phyloP scores from a whole-genome alignment of 148 eudicot species.

The Rhododendron ovatum region DNA sequence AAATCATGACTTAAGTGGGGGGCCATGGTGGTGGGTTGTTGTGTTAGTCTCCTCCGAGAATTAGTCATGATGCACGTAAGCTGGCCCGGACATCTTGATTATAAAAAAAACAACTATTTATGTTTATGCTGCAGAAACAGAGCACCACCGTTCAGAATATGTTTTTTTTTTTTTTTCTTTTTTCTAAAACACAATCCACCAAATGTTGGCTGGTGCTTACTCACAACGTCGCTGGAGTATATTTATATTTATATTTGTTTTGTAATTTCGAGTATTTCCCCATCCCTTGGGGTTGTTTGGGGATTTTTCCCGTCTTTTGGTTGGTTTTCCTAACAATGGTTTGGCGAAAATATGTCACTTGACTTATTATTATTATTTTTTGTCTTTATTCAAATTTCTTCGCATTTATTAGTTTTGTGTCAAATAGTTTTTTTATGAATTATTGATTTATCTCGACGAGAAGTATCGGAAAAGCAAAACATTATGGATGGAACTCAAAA shows the following conservation, averaged over 20 bases:
- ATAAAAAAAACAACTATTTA: too few species aligned
- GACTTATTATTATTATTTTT: too few species aligned
- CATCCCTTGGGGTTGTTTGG: background rate
- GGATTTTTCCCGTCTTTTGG: background rate
- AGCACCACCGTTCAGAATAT: background rate
- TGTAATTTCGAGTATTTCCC: background rate
- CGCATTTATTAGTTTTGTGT: too few species aligned
- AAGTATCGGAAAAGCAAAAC: background rate
- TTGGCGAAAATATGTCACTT: too few species aligned
- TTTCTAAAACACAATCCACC: background rate
- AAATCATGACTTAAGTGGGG: too few species aligned
- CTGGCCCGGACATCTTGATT: too few species aligned
- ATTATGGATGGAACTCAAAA: too few species aligned
- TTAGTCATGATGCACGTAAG: too few species aligned
- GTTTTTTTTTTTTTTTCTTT: background rate
- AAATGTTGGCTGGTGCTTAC: background rate
- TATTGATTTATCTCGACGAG: background rate
- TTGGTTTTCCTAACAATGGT: background rate
- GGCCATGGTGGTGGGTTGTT: too few species aligned
- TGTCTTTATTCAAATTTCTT: too few species aligned
- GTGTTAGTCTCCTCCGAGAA: too few species aligned
- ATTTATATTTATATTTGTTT: background rate
- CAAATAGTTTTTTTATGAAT: too few species aligned
- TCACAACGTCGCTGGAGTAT: background rate
- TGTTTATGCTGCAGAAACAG: background rate